These are phyloP conservation scores for Microthlaspi erraticum DNA, from an alignment of 345 rosid genomes.

Conservation along the genomic window DNA sequence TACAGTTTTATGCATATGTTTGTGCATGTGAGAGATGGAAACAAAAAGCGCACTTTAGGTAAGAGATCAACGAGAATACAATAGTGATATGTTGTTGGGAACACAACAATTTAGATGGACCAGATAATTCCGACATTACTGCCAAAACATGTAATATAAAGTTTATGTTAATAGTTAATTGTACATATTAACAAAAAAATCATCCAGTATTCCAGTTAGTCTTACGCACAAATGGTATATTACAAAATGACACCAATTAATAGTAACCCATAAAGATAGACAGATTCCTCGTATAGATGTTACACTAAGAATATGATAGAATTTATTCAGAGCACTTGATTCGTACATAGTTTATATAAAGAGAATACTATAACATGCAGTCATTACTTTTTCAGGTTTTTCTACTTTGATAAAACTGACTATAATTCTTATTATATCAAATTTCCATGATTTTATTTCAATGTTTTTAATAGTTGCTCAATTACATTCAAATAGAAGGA, in stretches of 20 bases:
- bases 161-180: too few relatives aligned
- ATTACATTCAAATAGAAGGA: neutral
- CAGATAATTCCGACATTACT: neutral
- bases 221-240: too few relatives aligned
- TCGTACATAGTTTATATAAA: too few relatives aligned
- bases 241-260: too few relatives aligned
- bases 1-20: too few relatives aligned
- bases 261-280: neutral
- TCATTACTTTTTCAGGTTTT: too few relatives aligned
- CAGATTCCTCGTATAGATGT: neutral
- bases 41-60: neutral
- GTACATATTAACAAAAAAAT: too few relatives aligned
- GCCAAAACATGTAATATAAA: too few relatives aligned
- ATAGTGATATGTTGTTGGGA: neutral
- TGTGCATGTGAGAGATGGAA: neutral
- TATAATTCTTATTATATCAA: too few relatives aligned
- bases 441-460: neutral
- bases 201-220: too few relatives aligned
- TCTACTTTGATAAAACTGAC: too few relatives aligned
- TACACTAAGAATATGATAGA: neutral
- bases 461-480: neutral
- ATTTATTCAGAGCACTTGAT: neutral
- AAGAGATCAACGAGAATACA: neutral
- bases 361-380: too few relatives aligned
- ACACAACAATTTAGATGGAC: neutral